Percentiles rank a stretch among this genome's conserved stretches.
phyloP scores from a whole-genome alignment of 352 stramenopile genomes.

The Phytophthora agathidicida region DNA sequence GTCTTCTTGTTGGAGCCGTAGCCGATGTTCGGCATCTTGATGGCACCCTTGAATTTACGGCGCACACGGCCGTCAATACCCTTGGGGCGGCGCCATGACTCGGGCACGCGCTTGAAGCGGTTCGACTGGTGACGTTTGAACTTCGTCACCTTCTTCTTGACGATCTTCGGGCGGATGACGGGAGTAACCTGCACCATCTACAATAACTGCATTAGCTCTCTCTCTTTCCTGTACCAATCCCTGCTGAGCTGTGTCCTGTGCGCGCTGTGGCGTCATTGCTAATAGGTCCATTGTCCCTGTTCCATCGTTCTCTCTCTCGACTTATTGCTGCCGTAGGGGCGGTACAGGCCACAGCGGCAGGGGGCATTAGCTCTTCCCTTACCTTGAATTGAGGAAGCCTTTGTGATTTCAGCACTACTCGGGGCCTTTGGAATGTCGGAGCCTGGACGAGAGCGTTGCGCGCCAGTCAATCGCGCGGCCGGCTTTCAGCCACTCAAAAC shows the following conservation, averaged over 20 bases:
- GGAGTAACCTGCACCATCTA: conserved; percentile 93
- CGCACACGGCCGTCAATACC: conserved; percentile 99
- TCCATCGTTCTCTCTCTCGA: background rate
- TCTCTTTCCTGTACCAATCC: conserved; percentile 8
- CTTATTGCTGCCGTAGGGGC: background rate
- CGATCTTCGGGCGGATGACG: conserved; percentile 92
- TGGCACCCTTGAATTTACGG: conserved; percentile 98
- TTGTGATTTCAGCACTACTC: conserved; percentile 89
- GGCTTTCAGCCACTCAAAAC: conserved; percentile 37
- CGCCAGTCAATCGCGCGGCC: conserved; percentile 69
- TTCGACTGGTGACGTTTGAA: conserved; percentile 99
- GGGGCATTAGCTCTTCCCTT: conserved; percentile 31
- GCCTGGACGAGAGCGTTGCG: conserved; percentile 27
- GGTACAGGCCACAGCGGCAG: background rate
- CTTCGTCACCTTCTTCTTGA: conserved; percentile 99
- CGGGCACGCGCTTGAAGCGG: conserved; percentile 97
- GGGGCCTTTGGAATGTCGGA: conserved; percentile 13
- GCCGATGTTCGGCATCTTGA: conserved; percentile 98
- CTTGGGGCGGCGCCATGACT: conserved; percentile 98
- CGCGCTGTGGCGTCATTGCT: background rate
- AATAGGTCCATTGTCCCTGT: background rate
- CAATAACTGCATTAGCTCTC: conserved; percentile 14
- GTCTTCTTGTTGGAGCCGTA: conserved; percentile 99
- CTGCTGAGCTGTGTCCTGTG: conserved; percentile 11
- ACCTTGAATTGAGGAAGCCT: conserved; percentile 87